Evolutionary conservation across 176 grass and related monocot species (phyloP), one percentile per base, ranked within the genome.

Genomic region (Echinochloa phyllopogon): DNA sequence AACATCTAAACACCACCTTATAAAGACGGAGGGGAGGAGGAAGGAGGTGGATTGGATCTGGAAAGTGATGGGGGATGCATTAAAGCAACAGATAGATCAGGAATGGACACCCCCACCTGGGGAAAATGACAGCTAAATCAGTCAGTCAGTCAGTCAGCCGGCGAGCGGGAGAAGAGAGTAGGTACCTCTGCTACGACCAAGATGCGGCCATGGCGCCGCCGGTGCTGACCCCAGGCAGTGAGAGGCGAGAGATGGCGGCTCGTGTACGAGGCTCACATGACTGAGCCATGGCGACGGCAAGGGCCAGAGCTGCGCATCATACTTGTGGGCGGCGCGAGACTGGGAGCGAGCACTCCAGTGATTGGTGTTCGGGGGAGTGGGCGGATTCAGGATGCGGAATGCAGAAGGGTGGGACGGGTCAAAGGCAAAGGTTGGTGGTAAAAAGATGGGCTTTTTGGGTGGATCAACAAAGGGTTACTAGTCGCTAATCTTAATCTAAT

Each of bases 61-160:
- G 89, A 87, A 86, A 87, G 81, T 84, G 85, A 91, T 84, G 75
- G 75, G 72, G 69, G 69, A 52, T 76, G 52, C 77, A 58, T 67
- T 82, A 83, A 65, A 69, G 70, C 40, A 74, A 61, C 80, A 84
- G 89, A 91, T 91, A 84, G 89, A 91, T 91, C 85, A 47, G 53
- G 89, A 78, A 91, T 13, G 65, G 62, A 43, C 84, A 87, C 69
- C 55, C 41, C 63, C 75, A 87, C 80, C 81, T 87, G 89, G 42
- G 80, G 85, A 84, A 90, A 87, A 87, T 80, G 89, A 74, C 85
- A 49, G 75, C 85, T 56, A 36, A 74, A 79, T 74, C 59, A 61
- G 69, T 14, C 76, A 10, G 8, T 16, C 38, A 18, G 69, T 23
- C 80, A 47, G 36, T 3, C 59, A 40, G 79, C 10, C 47, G 25